Percentiles rank a stretch among this genome's conserved stretches.
These are phyloP conservation scores for Anthoceros angustus DNA, from an alignment of 225 moss, liverwort and hornwort species.

Conservation along the genomic window DNA sequence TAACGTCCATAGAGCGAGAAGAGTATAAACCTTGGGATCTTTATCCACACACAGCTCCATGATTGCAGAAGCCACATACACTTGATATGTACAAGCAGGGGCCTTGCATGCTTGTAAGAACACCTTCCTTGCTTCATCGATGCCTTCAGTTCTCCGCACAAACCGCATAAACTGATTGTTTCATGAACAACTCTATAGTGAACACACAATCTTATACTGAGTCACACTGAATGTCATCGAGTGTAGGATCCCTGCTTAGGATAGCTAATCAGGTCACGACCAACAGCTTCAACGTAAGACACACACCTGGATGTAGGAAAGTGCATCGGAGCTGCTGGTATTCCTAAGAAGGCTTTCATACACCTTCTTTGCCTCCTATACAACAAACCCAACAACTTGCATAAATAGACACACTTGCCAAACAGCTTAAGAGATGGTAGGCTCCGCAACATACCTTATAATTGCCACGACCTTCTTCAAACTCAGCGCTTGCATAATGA, in stretches of 20 bases:
- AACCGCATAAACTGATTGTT: conserved; percentile 57
- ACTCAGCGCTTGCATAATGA: conserved; percentile 89
- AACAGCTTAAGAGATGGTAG: background rate
- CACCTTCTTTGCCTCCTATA: conserved; percentile 71
- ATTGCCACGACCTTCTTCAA: conserved; percentile 81
- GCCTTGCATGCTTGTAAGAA: conserved; percentile 95
- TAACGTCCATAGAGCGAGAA: background rate
- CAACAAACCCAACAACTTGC: background rate
- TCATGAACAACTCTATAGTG: conserved; percentile 4
- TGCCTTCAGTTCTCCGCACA: conserved; percentile 83
- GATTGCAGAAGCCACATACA: conserved; percentile 93
- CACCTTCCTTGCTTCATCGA: conserved; percentile 88
- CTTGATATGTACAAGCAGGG: conserved; percentile 88
- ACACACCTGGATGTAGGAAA: conserved; percentile 81
- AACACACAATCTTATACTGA: conserved; percentile 3
- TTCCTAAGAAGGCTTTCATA: conserved; percentile 70
- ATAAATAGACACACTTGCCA: background rate
- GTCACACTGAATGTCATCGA: background rate
- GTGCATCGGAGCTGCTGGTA: conserved; percentile 53
- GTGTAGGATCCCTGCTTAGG: background rate
- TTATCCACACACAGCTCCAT: conserved; percentile 99
- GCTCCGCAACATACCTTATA: conserved; percentile 41
- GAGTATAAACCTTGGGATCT: conserved; percentile 65
- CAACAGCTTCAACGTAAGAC: background rate
- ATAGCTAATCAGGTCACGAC: background rate